Percentiles rank a stretch among this genome's conserved stretches.
phyloP scores from a whole-genome alignment of 2,329 filamentous ascomycete genomes.

The Xylaria sp. region DNA sequence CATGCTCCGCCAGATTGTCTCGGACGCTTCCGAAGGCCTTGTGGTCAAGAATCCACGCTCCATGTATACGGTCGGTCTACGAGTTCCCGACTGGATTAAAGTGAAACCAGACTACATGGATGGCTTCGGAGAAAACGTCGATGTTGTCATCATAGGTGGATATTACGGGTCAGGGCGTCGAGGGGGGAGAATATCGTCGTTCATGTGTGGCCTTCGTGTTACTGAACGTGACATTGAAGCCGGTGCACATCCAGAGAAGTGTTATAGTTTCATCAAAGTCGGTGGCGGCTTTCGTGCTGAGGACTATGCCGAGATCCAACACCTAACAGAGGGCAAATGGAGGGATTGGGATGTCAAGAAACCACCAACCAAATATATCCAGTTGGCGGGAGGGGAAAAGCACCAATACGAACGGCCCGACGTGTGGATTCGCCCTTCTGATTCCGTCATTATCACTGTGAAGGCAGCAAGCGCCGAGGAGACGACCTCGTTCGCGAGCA shows the following conservation, averaged over 20 bases:
- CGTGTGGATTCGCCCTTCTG: conserved; percentile 89
- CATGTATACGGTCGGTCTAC: conserved; percentile 85
- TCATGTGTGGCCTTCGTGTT: conserved; percentile 86
- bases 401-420: conserved; percentile 83
- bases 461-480: conserved; percentile 84
- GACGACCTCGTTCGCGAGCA: conserved; percentile 82
- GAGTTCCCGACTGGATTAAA: conserved; percentile 97
- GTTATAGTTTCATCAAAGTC: conserved; percentile 96
- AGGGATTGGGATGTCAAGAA: conserved; percentile 81
- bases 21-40: conserved; percentile 87
- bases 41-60: conserved; percentile 94
- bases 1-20: conserved; percentile 82
- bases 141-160: conserved; percentile 88
- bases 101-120: conserved; percentile 99
- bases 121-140: conserved; percentile 92
- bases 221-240: conserved; percentile 73
- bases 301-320: conserved; percentile 85
- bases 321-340: conserved; percentile 93
- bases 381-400: conserved; percentile 80
- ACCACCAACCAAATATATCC: conserved; percentile 81
- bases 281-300: conserved; percentile 89
- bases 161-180: conserved; percentile 91
- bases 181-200: conserved; percentile 85
- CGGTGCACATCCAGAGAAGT: conserved; percentile 75
- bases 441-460: conserved; percentile 87